Evolutionary conservation across 768 basidiomycete genomes (phyloP), one percentile per base, ranked within the genome.

Genomic region (Tephrocybe sp.): DNA sequence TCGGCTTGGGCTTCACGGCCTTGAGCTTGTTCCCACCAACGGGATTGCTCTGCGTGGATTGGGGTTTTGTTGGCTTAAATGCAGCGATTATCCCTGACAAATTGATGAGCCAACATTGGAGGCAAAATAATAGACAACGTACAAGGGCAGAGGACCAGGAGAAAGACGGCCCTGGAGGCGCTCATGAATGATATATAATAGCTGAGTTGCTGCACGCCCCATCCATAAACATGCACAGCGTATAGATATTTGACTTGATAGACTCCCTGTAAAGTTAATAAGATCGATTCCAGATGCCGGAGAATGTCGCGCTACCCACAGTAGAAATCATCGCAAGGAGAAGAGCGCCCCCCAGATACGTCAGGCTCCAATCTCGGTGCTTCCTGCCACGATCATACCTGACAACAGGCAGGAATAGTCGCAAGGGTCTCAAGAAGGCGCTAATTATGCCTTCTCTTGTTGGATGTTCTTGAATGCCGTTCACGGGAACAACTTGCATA

Each of bases 231-330:
- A 60, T 90, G 86, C 45, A 74, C 80, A 2, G 86, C 89, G 62
- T 92, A 93, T 23, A 91, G 71, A 65, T 91, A 91, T 62, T 91
- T 93, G 65, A 91, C 71, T 63, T 88, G 87, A 67, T 81, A 85
- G 3, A 92, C 57, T n/a, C 90, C 90, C 79, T 87, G 48, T 3
- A 48, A 50, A 32, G 23, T n/a, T n/a, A n/a, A n/a, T n/a, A n/a
- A 36, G 34, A 36, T 36, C 34, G 15, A 4, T 10, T 8, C 34
- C 6, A n/a, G 38, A 57, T 18, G 41, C 33, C 30, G 38, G 18
- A 49, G 30, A 21, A n/a, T 36, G 17, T 38, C 18, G 33, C 37
- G 38, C 15, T 11, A 72, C 85, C 66, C 61, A 89, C 88, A 49
- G 78, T 73, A n/a, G 89, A 77, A 47, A 93, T 76, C 59, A 83